phyloP scores from a whole-genome alignment of 331 rosid species.

The Rhamnella rubrinervis region DNA sequence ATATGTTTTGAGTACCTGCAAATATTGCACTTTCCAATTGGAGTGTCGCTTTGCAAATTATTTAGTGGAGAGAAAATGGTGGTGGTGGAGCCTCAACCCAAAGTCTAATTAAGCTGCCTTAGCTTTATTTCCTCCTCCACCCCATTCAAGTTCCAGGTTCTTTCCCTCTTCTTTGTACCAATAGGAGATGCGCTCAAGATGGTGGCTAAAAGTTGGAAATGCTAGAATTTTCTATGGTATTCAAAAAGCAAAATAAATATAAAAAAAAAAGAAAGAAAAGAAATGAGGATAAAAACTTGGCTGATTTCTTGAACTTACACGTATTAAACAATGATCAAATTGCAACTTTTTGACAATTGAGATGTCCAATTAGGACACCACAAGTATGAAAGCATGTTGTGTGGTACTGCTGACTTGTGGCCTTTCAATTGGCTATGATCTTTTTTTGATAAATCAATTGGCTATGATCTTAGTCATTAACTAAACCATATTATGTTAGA shows the following conservation, averaged over 20 bases:
- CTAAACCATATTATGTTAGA: not conserved
- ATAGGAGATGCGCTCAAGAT: not conserved
- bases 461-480: not conserved
- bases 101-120: too few relatives aligned
- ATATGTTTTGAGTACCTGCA: too few relatives aligned
- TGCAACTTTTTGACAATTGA: not conserved
- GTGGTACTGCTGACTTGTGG: slow-evolving; percentile 26
- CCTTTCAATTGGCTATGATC: slow-evolving; percentile 12
- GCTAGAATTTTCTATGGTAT: not conserved
- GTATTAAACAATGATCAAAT: slow-evolving; percentile 9
- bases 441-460: too few relatives aligned
- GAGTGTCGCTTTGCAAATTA: too few relatives aligned
- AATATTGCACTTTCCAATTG: too few relatives aligned
- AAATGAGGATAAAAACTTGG: not conserved
- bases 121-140: too few relatives aligned
- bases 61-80: too few relatives aligned
- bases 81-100: too few relatives aligned
- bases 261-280: too few relatives aligned
- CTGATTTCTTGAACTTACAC: slow-evolving; percentile 13
- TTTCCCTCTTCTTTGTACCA: too few relatives aligned
- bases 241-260: too few relatives aligned
- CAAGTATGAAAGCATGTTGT: slow-evolving; percentile 13
- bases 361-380: slow-evolving; percentile 7
- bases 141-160: too few relatives aligned
- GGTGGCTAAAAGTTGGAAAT: not conserved